Evolutionary conservation across 2,329 filamentous ascomycete species (phyloP).

Genomic region (Lachnellula willkommii): DNA sequence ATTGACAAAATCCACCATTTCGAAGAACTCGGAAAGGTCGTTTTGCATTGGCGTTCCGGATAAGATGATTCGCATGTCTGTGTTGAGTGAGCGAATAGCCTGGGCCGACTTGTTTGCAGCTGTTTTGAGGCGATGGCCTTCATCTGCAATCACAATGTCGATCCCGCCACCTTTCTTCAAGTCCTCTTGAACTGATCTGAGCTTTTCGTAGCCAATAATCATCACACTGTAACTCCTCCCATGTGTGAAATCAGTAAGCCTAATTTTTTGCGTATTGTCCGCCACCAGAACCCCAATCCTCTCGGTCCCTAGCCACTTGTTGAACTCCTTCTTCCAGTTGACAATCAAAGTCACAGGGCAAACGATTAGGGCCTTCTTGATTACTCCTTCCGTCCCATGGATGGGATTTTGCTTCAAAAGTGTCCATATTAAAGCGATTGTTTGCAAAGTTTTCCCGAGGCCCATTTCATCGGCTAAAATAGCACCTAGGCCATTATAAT

Average conservation of each 20-base stretch:
- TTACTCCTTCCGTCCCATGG: conserved; percentile 46
- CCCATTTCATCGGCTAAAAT: conserved; percentile 74
- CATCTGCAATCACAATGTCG: conserved; percentile 92
- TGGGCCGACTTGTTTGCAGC: conserved; percentile 88
- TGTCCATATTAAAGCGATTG: conserved; percentile 67
- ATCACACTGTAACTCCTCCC: conserved; percentile 64
- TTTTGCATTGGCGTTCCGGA: conserved; percentile 90
- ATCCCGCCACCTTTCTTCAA: conserved; percentile 57
- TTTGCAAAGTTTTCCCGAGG: conserved; percentile 67
- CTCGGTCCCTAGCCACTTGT: conserved; percentile 68
- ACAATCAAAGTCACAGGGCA: conserved; percentile 67
- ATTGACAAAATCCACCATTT: conserved; percentile 84
- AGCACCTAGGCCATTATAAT: conserved; percentile 61
- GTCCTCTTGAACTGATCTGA: conserved; percentile 60
- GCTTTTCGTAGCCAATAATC: conserved; percentile 69
- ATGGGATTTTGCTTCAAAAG: conserved; percentile 67
- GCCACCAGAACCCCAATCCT: conserved; percentile 63
- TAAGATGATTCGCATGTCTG: conserved; percentile 36
- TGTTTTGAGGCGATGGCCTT: conserved; percentile 96
- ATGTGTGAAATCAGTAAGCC: conserved; percentile 62
- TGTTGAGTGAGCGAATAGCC: conserved; percentile 85
- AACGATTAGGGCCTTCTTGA: conserved; percentile 67
- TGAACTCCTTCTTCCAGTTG: conserved; percentile 69
- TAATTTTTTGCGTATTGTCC: conserved; percentile 52
- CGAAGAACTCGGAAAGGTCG: conserved; percentile 92